Evolutionary conservation across 1,284 basidiomycete species (phyloP), one percentile per base, ranked within the genome.

Genomic region (Rhodotorula sp.): DNA sequence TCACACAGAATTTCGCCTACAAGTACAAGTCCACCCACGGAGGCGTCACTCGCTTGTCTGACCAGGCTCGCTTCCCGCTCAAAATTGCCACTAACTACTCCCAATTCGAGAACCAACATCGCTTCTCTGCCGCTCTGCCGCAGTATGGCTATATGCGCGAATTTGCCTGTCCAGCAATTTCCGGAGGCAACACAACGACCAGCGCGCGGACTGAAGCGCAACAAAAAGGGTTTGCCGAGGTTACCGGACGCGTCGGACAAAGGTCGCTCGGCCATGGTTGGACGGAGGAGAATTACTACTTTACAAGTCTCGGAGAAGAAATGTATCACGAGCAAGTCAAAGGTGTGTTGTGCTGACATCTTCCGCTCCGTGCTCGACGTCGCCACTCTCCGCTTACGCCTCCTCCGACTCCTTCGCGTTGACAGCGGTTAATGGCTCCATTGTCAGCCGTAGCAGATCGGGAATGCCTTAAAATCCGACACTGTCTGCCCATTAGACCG

Each of bases 61-160:
- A 66, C 44, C 14, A 24, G 7, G 51, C 42, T 42, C 26, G 49
- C 26, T 69, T 65, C 54, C 42, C 53, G 0, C 68, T 69, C 42
- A 26, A 48, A 18, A 29, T 69, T 29, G 30, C 44, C 3, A 64
- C 54, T 6, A 59, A 62, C 57, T 62, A 62, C 60, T 62, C 61
- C 26, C 49, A 46, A 7, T 8, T 49, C 24, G 26, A 18, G 22
- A 53, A 45, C 33, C 20, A 51, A 4, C 33, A 10, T 20, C 33
- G 17, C 46, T 69, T 58, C 68, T 58, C 60, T 10, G 68, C 68
- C n/a, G 3, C 22, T 0, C 18, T 69, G 1, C n/a, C 29, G 8
- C 7, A 51, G 6, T 69, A 69, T 60, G 42, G 18, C 20, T 69
- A 69, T 60, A 20, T 59, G 29, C 60, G 63, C 44, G 24, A 44